Evolutionary conservation across 2,329 filamentous ascomycete species (phyloP), one percentile per base, ranked within the genome.

Genomic region (Calonectria pseudoreteaudii): DNA sequence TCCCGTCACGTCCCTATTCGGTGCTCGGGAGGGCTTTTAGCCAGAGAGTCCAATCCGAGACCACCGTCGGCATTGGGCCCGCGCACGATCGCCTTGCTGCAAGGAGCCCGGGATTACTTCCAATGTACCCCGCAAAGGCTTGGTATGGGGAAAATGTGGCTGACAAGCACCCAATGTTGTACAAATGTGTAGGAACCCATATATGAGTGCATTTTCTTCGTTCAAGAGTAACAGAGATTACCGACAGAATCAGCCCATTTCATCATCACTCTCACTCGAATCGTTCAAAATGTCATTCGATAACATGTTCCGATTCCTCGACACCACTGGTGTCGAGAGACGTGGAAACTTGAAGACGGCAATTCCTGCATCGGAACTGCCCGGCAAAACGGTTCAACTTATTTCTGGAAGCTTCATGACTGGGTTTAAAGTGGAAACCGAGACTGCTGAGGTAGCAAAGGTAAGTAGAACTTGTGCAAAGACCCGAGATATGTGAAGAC

Each of bases 361-460:
- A 49, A 26, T 66, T 38, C 47, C 62, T 49, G 36, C 68, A 8
- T 66, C 60, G 5, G 68, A 71, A 16, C 41, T 71, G 8, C 36
- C 38, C 23, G 38, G 68, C 14, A 66, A 66, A 28, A 49, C 23
- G 18, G 68, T 71, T 16, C 68, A 58, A 10, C 49, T 71, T 14
- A 64, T 71, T 44, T 58, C 68, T 14, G 50, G 50, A 8, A 66
- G n/a, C 28, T 23, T 66, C 41, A 64, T 47, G 62, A 56, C 68
- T 3, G 62, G 68, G 8, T 71, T 71, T 38, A 38, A 66, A n/a
- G 49, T 71, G 14, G 31, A n/a, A 13, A 50, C 66, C n/a, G 68
- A 71, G 8, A 71, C 62, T 3, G 62, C 60, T 13, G 60, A 71
- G 18, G 49, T 71, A 1, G 60, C 50, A 28, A 66, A 71, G 68